A percentile compares a stretch with the other conserved stretches of the same genome.
Evolutionary conservation across 176 grass and related monocot genomes (phyloP).

Genomic region (Poa pratensis): DNA sequence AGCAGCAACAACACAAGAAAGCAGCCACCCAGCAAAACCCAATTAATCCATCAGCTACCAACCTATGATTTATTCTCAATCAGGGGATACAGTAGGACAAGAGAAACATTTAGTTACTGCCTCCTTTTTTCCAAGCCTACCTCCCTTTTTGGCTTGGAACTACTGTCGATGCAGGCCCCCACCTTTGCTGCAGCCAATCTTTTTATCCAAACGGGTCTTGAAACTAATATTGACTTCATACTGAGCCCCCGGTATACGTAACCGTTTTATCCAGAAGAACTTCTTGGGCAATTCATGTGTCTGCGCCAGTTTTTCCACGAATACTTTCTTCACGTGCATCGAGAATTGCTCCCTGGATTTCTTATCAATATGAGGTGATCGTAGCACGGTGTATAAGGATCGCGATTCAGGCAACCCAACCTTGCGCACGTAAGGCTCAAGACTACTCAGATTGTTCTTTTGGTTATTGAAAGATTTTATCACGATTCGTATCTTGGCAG

Average conservation of each 20-base stretch:
- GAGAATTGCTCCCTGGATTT: slow-evolving; percentile 70
- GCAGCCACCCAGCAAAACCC: not conserved
- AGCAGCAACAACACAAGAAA: not conserved
- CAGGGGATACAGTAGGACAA: not conserved
- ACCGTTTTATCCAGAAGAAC: slow-evolving; percentile 65
- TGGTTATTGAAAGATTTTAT: slow-evolving; percentile 61
- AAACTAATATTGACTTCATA: slow-evolving; percentile 52
- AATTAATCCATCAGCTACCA: slow-evolving; percentile 19
- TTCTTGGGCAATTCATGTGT: slow-evolving; percentile 45
- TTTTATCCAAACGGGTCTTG: slow-evolving; percentile 58
- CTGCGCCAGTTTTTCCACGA: slow-evolving; percentile 43
- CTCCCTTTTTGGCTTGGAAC: not conserved
- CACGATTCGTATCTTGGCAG: slow-evolving; percentile 61
- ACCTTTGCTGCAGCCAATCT: slow-evolving; percentile 20
- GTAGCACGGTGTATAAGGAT: slow-evolving; percentile 52
- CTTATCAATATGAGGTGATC: slow-evolving; percentile 78
- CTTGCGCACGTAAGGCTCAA: slow-evolving; percentile 45
- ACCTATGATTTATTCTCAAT: not conserved
- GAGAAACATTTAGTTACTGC: not conserved
- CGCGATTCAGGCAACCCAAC: slow-evolving; percentile 55
- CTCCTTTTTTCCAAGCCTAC: not conserved
- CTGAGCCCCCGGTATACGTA: slow-evolving; percentile 53
- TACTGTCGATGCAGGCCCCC: not conserved
- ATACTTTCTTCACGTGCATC: slow-evolving; percentile 56
- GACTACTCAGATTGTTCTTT: slow-evolving; percentile 44